Percentiles rank a stretch among this genome's conserved stretches.
Evolutionary conservation across 2,329 filamentous ascomycete genomes (phyloP).

Genomic region (Escovopsis sp.): DNA sequence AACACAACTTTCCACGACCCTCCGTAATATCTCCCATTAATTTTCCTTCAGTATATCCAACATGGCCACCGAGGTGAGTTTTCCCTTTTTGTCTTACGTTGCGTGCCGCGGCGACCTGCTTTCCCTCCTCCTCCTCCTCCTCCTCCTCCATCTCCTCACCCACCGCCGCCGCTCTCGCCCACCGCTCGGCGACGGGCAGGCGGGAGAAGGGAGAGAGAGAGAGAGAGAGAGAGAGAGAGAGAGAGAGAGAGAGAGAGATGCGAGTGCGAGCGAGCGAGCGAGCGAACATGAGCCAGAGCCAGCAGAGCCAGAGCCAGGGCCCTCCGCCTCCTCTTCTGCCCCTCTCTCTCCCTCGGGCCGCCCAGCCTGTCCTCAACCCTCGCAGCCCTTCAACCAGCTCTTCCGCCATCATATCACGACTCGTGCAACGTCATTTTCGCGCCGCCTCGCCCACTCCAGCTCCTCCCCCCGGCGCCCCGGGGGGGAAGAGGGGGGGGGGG

Average conservation of each 20-base stretch:
- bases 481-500: too few species aligned
- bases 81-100: constrained; percentile 4
- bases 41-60: constrained; percentile 5
- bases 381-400: constrained; percentile 16
- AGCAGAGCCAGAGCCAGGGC: constrained; percentile 2
- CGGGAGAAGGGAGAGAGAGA: too few species aligned
- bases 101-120: background rate
- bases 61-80: constrained; percentile 23
- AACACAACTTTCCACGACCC: background rate
- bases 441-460: background rate
- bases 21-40: background rate
- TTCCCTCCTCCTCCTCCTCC: constrained; percentile 3
- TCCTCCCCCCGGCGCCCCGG: too few species aligned
- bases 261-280: too few species aligned
- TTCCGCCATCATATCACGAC: constrained; percentile 3
- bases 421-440: constrained; percentile 3
- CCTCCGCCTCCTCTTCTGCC: constrained; percentile 9
- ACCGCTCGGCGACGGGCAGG: constrained; percentile 3
- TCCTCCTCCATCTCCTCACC: too few species aligned
- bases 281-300: too few species aligned
- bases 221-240: too few species aligned
- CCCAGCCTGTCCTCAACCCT: constrained; percentile 9
- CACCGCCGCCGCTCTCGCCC: constrained; percentile 2
- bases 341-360: background rate
- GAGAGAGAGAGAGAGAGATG: too few species aligned